phyloP scores from a whole-genome alignment of 768 basidiomycete genomes.

The Kwoniella botswanensis region DNA sequence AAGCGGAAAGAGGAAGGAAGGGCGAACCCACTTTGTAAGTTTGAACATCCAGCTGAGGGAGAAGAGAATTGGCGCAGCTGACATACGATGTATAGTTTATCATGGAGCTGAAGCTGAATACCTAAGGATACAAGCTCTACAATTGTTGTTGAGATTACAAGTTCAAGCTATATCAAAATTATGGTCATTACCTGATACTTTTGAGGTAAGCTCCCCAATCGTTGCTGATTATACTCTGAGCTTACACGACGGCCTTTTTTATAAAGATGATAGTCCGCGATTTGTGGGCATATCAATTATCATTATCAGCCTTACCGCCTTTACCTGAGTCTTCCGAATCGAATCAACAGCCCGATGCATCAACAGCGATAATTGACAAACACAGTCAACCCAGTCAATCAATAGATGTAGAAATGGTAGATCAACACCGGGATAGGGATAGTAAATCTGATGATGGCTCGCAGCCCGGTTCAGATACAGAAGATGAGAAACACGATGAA shows the following conservation, averaged over 20 bases:
- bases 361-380: constrained; percentile 8
- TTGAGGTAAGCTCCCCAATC: constrained; percentile 41
- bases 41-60: not conserved
- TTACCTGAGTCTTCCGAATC: constrained; percentile 16
- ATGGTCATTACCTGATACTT: constrained; percentile 49
- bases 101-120: constrained; percentile 78
- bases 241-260: not conserved
- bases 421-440: constrained; percentile 25
- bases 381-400: constrained; percentile 6
- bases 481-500: constrained; percentile 41
- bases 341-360: not conserved
- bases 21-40: constrained; percentile 69
- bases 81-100: constrained; percentile 66
- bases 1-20: constrained; percentile 61
- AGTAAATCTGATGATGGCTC: constrained; percentile 33
- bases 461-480: constrained; percentile 34
- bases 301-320: constrained; percentile 40
- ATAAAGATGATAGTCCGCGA: constrained; percentile 54
- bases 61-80: not conserved
- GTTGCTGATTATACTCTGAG: no score
- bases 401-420: constrained; percentile 20
- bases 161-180: constrained; percentile 58
- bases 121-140: constrained; percentile 82
- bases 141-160: constrained; percentile 79
- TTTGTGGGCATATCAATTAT: constrained; percentile 54